Conservation (phyloP, 2,329 filamentous ascomycete genomes). For the Cercospora berteroae region DNA sequence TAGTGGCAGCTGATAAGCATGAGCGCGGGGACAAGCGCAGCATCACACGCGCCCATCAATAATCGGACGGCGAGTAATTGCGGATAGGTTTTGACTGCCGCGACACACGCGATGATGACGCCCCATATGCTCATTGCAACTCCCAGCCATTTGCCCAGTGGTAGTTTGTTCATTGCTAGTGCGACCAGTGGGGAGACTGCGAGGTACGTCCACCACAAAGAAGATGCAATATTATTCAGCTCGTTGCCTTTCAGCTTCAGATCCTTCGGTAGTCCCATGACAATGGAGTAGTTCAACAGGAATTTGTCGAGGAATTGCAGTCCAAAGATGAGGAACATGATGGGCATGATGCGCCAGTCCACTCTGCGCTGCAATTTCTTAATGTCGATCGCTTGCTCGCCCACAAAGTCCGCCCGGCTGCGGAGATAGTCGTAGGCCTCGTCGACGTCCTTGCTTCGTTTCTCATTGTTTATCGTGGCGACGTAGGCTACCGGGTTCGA, state of each 20-base stretch:
- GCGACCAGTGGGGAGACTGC: constrained; percentile 16
- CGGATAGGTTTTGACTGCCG: constrained; percentile 27
- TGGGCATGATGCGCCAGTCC: constrained; percentile 23
- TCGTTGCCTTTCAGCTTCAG: constrained; percentile 23
- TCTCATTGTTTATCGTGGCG: not conserved
- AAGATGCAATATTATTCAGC: constrained; percentile 23
- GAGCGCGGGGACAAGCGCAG: constrained; percentile 14
- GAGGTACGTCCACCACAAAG: constrained; percentile 23
- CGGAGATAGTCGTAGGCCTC: constrained; percentile 18
- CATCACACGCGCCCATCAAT: constrained; percentile 22
- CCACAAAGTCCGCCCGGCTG: constrained; percentile 11
- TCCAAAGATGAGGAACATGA: constrained; percentile 20
- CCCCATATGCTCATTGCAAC: constrained; percentile 18
- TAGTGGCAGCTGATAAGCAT: constrained; percentile 29
- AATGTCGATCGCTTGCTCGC: constrained; percentile 14
- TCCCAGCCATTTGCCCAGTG: constrained; percentile 35
- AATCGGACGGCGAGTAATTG: constrained; percentile 20
- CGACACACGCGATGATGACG: constrained; percentile 17
- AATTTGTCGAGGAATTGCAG: constrained; percentile 48
- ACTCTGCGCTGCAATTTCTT: constrained; percentile 21
- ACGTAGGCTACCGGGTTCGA: not conserved
- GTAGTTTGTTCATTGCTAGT: constrained; percentile 42
- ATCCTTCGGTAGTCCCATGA: constrained; percentile 54
- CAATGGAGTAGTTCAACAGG: constrained; percentile 63
- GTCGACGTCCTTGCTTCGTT: constrained; percentile 13